Percentiles rank a stretch among this genome's conserved stretches.
Evolutionary conservation across 129 eudicot species (phyloP).

Genomic region (Saussurea involucrata): DNA sequence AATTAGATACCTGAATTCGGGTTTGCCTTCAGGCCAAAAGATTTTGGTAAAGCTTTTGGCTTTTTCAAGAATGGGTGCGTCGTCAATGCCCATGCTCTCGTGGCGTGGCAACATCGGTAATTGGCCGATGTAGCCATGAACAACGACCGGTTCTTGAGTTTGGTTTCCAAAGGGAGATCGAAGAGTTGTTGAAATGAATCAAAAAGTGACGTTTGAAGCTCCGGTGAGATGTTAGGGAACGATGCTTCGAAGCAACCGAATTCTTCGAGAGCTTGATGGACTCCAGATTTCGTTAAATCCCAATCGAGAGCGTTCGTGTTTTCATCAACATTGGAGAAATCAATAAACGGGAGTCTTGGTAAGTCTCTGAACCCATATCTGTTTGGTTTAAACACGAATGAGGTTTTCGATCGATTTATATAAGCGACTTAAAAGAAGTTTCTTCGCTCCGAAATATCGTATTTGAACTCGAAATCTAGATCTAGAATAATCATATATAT

Average conservation of each 20-base stretch:
- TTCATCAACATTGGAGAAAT: conserved; percentile 36
- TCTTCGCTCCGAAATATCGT: not conserved
- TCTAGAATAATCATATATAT: not conserved
- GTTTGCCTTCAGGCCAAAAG: conserved; percentile 62
- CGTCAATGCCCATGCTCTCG: conserved; percentile 58
- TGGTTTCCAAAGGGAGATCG: conserved; percentile 63
- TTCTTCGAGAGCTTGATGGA: conserved; percentile 45
- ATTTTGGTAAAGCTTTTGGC: conserved; percentile 36
- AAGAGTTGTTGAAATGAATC: conserved; percentile 46
- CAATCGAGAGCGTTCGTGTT: conserved; percentile 29
- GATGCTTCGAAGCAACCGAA: conserved; percentile 69
- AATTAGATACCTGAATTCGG: conserved; percentile 38
- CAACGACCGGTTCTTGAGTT: conserved; percentile 40
- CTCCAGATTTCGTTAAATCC: conserved; percentile 45
- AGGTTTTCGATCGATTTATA: not conserved
- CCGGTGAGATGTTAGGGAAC: conserved; percentile 23
- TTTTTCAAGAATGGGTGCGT: conserved; percentile 23
- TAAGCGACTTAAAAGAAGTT: not conserved
- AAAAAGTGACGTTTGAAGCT: conserved; percentile 34
- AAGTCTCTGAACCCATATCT: conserved; percentile 32
- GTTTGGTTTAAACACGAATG: not conserved
- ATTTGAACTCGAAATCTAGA: not conserved
- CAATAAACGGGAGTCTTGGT: conserved; percentile 37
- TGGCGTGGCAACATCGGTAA: conserved; percentile 47
- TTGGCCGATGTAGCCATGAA: conserved; percentile 68